Evolutionary conservation across 805 yeast genomes (phyloP), one percentile per base, ranked within the genome.

Genomic region (Saccharomycopsis javanensis): DNA sequence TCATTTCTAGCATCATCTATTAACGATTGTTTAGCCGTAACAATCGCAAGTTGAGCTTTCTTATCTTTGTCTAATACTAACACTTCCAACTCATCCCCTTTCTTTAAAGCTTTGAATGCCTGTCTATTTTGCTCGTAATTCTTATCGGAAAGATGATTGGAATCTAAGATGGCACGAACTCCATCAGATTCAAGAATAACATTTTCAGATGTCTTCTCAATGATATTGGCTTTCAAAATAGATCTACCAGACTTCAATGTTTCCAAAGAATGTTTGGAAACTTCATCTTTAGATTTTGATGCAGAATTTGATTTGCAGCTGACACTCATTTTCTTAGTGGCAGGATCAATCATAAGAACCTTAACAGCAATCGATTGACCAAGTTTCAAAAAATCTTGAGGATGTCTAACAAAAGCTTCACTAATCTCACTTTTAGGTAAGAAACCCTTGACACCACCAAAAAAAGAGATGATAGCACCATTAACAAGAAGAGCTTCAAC

Each of bases 371-470:
- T 84, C 1, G 96, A 84, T 71, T 94, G 98, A 4, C 96, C 96
- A 15, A 86, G 66, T 62, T 82, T 82, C 64, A 92, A 77, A 69
- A 85, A 86, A 63, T 90, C 92, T 62, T 79, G 80, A 18, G 96
- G 90, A 56, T 81, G 80, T 54, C 75, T 77, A 42, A 91, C 94
- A 68, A 79, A 88, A 1, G 96, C 82, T 71, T 94, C 98, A 55
- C 95, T 85, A 65, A 94, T 87, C 72, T 94, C 98, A 56, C 84
- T 75, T 62, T 83, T 81, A 31, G 99, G 98, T 60, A 94, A 74
- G 68, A 81, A 91, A 0, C 90, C 99, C 62, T 77, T 80, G 48
- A 88, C 69, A 55, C 77, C 76, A 56, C 94, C 96, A 66, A 88
- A 91, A 66, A 94, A 90, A 15, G 90, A 80, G 5, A 94, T 82